Evolutionary conservation across 306 rosid genomes (phyloP), one percentile per base, ranked within the genome.

Genomic region (Mucuna pruriens): DNA sequence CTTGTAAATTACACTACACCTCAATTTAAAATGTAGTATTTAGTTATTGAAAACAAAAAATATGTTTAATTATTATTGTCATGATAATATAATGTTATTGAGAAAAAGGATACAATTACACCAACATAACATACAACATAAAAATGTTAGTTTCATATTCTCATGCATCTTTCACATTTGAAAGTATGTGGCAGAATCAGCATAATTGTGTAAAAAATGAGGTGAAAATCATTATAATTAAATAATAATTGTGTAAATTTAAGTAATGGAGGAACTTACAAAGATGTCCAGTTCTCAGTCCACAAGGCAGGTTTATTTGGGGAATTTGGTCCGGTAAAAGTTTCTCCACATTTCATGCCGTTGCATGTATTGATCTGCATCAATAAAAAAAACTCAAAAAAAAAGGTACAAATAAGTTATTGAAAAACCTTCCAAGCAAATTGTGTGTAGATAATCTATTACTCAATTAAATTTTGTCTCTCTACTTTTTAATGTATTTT

Each of bases 241-340:
- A 26, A 26, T 26, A 13, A 60, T 11, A 60, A 10, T 25, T 57
- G n/a, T 22, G 19, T 0, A 26, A 25, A 25, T 60, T 25, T 12
- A 55, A 9, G 11, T 55, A 54, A 20, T 20, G 2, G 45, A 45
- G 7, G 45, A 78, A 84, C 80, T 11, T 89, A 92, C 97, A 87
- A 86, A 67, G 94, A 89, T 0, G 95, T 90, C 98, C 97, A 94
- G 9, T 92, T 89, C 84, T 94, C 97, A 8, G 96, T 92, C 97
- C 97, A 92, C 33, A 92, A 3, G 0, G 90, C 75, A 29, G 98
- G 94, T 61, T 88, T 94, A 15, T 88, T 87, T 10, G 93, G 97
- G 9, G 95, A 88, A 45, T 92, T 94, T 20, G 95, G 95, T 66
- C 96, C 97, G 0, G 72, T 65, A 75, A 90, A 90, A 26, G 94